Conservation (phyloP, 805 yeast species). For the Candida sphagnicola region DNA sequence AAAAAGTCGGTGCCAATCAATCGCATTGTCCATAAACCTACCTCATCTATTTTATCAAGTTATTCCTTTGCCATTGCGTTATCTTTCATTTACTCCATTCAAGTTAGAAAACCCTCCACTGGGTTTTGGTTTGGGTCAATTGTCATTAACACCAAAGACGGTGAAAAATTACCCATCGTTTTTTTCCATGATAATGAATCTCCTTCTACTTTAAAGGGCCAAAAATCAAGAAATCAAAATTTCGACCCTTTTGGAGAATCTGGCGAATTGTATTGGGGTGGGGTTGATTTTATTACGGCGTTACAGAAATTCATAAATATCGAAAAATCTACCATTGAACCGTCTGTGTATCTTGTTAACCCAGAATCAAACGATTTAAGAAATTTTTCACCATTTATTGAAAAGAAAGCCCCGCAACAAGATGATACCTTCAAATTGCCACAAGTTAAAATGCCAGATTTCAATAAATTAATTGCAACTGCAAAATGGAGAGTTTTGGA, state of each 20-base stretch:
- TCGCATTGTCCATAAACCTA: conserved; percentile 48
- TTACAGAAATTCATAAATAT: conserved; percentile 55
- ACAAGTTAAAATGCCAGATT: conserved; percentile 18
- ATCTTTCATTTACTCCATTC: conserved; percentile 67
- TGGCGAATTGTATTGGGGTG: conserved; percentile 82
- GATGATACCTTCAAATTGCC: conserved; percentile 18
- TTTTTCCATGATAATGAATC: conserved; percentile 92
- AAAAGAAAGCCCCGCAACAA: conserved; percentile 9
- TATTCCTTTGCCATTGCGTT: conserved; percentile 68
- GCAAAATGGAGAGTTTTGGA: conserved; percentile 88
- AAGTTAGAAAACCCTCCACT: conserved; percentile 74
- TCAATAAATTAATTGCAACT: conserved; percentile 51
- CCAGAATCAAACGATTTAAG: conserved; percentile 66
- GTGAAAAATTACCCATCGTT: conserved; percentile 71
- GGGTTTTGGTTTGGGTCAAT: conserved; percentile 95
- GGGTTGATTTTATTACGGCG: conserved; percentile 63
- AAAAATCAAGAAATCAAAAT: conserved; percentile 52
- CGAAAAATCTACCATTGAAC: conserved; percentile 68
- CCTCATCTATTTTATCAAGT: conserved; percentile 47
- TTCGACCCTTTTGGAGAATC: conserved; percentile 71
- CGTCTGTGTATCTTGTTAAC: conserved; percentile 69
- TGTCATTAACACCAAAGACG: conserved; percentile 63
- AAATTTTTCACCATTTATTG: conserved; percentile 45
- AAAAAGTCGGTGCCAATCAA: neutral
- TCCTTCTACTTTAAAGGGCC: conserved; percentile 65